Evolutionary conservation across 2,329 filamentous ascomycete genomes (phyloP).

Genomic region (Calonectria pauciramosa): DNA sequence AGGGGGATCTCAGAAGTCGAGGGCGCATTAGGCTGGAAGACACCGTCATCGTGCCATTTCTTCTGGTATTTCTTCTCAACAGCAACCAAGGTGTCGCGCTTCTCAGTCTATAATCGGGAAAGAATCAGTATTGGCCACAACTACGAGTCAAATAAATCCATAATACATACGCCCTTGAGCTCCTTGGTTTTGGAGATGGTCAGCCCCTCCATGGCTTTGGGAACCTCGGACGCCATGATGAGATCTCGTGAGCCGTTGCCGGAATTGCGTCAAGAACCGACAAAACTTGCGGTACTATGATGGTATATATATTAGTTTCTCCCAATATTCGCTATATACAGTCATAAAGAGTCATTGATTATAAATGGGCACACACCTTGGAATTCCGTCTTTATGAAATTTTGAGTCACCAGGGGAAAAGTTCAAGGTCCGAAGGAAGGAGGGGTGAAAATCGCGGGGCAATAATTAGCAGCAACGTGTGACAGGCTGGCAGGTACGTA

Average conservation of each 20-base stretch:
- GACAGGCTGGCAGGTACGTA: slow-evolving; percentile 17
- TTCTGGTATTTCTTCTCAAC: slow-evolving; percentile 94
- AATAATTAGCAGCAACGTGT: slow-evolving; percentile 33
- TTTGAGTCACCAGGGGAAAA: slow-evolving; percentile 49
- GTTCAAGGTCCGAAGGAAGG: slow-evolving; percentile 36
- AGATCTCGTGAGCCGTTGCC: slow-evolving; percentile 42
- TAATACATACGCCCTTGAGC: slow-evolving; percentile 67
- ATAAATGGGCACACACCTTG: slow-evolving; percentile 34
- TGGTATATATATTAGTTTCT: slow-evolving; percentile 24
- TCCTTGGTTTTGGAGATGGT: slow-evolving; percentile 72
- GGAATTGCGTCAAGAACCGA: slow-evolving; percentile 38
- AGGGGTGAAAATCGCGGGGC: slow-evolving; percentile 56
- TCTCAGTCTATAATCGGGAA: slow-evolving; percentile 75
- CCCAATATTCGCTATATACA: neutral
- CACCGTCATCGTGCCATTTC: slow-evolving; percentile 63
- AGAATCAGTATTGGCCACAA: slow-evolving; percentile 12
- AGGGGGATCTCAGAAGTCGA: slow-evolving; percentile 82
- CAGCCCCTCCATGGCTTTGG: slow-evolving; percentile 65
- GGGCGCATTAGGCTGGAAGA: slow-evolving; percentile 92
- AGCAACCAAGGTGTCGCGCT: slow-evolving; percentile 84
- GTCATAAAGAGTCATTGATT: neutral
- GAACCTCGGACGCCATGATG: slow-evolving; percentile 59
- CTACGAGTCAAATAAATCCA: neutral
- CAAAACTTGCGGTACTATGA: slow-evolving; percentile 33
- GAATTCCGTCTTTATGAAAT: slow-evolving; percentile 43